phyloP scores from a whole-genome alignment of 108 stramenopile genomes.

The Epithemia pelagica region DNA sequence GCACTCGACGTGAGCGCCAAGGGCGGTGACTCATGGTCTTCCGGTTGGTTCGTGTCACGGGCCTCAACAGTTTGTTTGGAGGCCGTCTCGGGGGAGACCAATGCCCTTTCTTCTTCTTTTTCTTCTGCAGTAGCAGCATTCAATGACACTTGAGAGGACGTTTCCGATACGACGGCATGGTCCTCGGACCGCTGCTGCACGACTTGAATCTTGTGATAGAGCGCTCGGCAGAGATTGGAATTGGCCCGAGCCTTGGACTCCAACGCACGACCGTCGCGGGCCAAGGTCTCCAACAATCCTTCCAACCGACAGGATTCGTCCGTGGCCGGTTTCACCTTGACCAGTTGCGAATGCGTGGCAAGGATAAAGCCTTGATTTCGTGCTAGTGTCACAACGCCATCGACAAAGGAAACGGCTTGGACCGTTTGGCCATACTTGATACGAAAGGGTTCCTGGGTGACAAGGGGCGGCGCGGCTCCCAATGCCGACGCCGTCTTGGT shows the following conservation, averaged over 20 bases:
- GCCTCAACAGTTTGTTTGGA: no score
- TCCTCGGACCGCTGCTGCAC: not conserved
- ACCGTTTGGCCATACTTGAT: slow-evolving; percentile 43
- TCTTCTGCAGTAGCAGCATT: no score
- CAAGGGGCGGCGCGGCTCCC: no score
- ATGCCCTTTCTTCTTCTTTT: no score
- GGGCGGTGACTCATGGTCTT: no score
- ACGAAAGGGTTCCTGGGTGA: slow-evolving; percentile 24
- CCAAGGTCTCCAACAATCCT: slow-evolving; percentile 35
- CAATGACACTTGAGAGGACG: no score
- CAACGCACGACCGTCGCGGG: not conserved
- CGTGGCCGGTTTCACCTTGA: slow-evolving; percentile 43
- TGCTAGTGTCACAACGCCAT: slow-evolving; percentile 46
- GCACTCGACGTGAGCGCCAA: not conserved
- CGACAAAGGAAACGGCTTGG: slow-evolving; percentile 37
- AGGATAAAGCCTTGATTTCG: slow-evolving; percentile 35
- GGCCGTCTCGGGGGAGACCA: no score
- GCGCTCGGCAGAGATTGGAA: not conserved
- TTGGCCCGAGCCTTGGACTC: not conserved
- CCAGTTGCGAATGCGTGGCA: slow-evolving; percentile 37
- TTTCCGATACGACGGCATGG: not conserved
- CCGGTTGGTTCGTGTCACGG: no score
- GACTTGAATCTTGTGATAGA: not conserved
- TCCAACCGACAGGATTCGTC: slow-evolving; percentile 49
- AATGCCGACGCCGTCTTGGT: no score